phyloP scores from a whole-genome alignment of 306 rosid species.

The Notholithocarpus densiflorus region DNA sequence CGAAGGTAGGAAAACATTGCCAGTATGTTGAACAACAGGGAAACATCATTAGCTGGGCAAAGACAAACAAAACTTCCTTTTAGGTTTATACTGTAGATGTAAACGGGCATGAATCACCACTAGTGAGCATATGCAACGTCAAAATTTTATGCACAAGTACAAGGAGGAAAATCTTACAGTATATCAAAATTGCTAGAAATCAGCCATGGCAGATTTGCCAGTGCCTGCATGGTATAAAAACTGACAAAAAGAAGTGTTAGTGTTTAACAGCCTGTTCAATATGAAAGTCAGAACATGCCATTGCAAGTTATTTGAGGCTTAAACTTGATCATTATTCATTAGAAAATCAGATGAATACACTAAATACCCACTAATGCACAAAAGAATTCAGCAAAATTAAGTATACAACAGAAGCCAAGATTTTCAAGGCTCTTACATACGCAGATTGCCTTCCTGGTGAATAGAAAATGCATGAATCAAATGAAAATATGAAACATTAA shows the following conservation, averaged over 20 bases:
- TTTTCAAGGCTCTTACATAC: not conserved
- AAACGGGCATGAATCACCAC: not conserved
- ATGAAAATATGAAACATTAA: not conserved
- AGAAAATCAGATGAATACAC: not conserved
- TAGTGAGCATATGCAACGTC: not conserved
- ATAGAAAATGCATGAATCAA: not conserved
- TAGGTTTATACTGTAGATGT: not conserved
- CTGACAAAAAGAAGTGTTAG: not conserved
- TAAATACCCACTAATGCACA: not conserved
- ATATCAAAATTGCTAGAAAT: not conserved
- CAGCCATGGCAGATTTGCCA: slow-evolving; percentile 4
- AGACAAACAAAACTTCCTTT: not conserved
- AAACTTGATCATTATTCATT: not conserved
- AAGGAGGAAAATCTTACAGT: slow-evolving; percentile 16
- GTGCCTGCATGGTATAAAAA: slow-evolving; percentile 10
- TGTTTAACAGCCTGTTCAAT: not conserved
- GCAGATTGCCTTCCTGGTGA: not conserved
- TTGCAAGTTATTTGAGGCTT: not conserved
- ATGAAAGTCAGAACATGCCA: not conserved
- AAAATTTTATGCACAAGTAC: not conserved
- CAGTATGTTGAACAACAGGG: not conserved
- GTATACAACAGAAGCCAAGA: not conserved
- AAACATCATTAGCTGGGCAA: not conserved
- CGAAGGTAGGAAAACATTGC: not conserved
- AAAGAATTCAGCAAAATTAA: not conserved